Base-by-base conservation (phyloP, 2,329 filamentous ascomycete species). In the Delphinella strobiligena region DNA sequence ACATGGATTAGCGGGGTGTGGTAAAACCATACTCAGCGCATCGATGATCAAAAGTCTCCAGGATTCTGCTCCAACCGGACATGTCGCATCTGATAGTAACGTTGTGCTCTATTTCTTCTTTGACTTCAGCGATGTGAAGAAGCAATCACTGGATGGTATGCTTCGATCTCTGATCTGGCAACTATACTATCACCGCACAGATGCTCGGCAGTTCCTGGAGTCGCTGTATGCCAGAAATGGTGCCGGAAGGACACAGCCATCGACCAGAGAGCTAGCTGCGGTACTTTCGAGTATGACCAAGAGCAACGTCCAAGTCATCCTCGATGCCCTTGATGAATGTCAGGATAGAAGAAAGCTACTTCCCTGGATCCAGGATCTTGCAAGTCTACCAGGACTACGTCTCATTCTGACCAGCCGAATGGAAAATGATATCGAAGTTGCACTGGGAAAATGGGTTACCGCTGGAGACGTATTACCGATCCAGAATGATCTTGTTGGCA, bases 21-120 rank as follows among this genome's bases (percentile, higher is more conserved):
- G 42, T 8, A 43, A 43, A 22, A 43, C 41, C 2, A 22, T 43
- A 3, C 41, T 43, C 8, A 40, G 37, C 17, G 36, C 41, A 8
- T 29, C 41, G 4, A 31, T 40, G 2, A 29, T 43, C 15, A n/a
- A 40, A 10, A 12, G 35, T 7, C 8, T 40, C 19, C 9, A 31
- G 24, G 10, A 35, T 4, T 4, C 14, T 4, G 18, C 17, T 19
- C n/a, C n/a, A n/a, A 18, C 14, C 33, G 5, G 4, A 12, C 33
- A 18, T 12, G n/a, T n/a, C n/a, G n/a, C n/a, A n/a, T n/a, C 31
- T 33, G 31, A 34, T 15, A 10, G n/a, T 7, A 33, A 15, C 7
- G 14, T 35, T 18, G 22, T 40, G 10, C 32, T 40, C 12, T 40
- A 30, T 10, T 40, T 40, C 24, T 40, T 30, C 19, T 40, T 40